phyloP scores from a whole-genome alignment of 2,329 filamentous ascomycete species.

The Colletotrichum lini region DNA sequence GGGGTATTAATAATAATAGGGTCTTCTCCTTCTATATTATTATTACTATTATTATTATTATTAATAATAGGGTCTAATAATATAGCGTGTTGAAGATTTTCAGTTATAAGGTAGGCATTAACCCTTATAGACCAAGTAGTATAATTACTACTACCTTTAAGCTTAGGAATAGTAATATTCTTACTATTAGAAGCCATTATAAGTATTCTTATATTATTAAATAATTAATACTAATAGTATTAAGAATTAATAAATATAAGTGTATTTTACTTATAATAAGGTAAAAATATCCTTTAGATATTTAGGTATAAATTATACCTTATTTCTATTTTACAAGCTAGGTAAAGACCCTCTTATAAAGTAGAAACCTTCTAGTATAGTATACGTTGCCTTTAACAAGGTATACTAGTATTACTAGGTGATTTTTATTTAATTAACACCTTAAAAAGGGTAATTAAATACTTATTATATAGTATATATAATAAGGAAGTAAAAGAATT shows the following conservation, averaged over 20 bases:
- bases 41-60: too few species aligned
- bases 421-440: too few species aligned
- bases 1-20: too few species aligned
- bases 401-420: too few species aligned
- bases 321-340: background rate
- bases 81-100: too few species aligned
- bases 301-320: background rate
- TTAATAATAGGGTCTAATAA: too few species aligned
- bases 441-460: too few species aligned
- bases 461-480: too few species aligned
- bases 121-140: background rate
- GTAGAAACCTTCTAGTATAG: background rate
- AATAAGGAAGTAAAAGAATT: too few species aligned
- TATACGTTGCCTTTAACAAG: too few species aligned
- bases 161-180: background rate
- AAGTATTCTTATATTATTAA: background rate
- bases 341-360: background rate
- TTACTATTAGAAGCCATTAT: background rate
- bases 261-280: background rate
- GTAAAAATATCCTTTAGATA: background rate
- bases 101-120: too few species aligned
- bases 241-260: too few species aligned
- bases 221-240: background rate
- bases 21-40: background rate
- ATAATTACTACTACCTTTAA: slow-evolving; percentile 7